Evolutionary conservation across 2,329 filamentous ascomycete species (phyloP).

Genomic region (Calonectria hongkongensis): DNA sequence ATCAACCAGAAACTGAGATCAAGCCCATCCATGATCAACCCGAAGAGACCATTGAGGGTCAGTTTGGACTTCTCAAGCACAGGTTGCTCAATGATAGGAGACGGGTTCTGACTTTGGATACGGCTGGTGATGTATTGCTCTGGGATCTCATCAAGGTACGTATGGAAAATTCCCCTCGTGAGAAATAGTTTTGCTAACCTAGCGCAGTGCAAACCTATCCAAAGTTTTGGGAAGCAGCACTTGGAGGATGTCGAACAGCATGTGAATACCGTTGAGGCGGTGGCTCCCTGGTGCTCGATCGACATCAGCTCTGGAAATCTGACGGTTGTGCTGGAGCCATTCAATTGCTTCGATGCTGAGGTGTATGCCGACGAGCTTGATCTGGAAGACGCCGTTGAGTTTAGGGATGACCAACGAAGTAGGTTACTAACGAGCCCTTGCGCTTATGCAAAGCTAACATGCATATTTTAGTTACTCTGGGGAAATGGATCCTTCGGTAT

Average conservation of each 20-base stretch:
- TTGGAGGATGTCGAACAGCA: slow-evolving; percentile 92
- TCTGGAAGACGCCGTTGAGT: slow-evolving; percentile 83
- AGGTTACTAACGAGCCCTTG: slow-evolving; percentile 58
- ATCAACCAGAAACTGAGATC: slow-evolving; percentile 59
- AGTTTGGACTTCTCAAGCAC: slow-evolving; percentile 96
- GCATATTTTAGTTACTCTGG: slow-evolving; percentile 84
- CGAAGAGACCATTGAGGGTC: slow-evolving; percentile 91
- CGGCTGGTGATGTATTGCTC: slow-evolving; percentile 93
- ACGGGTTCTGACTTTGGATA: slow-evolving; percentile 92
- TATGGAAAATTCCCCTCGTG: slow-evolving; percentile 44
- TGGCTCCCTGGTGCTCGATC: slow-evolving; percentile 97
- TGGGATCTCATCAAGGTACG: slow-evolving; percentile 93
- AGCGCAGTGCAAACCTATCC: slow-evolving; percentile 85
- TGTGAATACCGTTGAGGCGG: slow-evolving; percentile 90
- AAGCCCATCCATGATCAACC: slow-evolving; percentile 81
- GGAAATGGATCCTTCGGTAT: slow-evolving; percentile 96
- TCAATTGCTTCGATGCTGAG: slow-evolving; percentile 97
- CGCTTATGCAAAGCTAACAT: slow-evolving; percentile 49
- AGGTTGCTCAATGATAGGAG: slow-evolving; percentile 92
- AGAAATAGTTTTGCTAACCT: slow-evolving; percentile 37
- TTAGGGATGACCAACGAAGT: slow-evolving; percentile 96
- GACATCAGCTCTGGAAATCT: slow-evolving; percentile 94
- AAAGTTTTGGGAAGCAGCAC: slow-evolving; percentile 95
- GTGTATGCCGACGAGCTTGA: slow-evolving; percentile 95
- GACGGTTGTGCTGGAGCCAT: slow-evolving; percentile 92